Percentiles rank a stretch among this genome's conserved stretches.
Conservation (phyloP, 176 grass and related monocot species). For the Oryza punctata region DNA sequence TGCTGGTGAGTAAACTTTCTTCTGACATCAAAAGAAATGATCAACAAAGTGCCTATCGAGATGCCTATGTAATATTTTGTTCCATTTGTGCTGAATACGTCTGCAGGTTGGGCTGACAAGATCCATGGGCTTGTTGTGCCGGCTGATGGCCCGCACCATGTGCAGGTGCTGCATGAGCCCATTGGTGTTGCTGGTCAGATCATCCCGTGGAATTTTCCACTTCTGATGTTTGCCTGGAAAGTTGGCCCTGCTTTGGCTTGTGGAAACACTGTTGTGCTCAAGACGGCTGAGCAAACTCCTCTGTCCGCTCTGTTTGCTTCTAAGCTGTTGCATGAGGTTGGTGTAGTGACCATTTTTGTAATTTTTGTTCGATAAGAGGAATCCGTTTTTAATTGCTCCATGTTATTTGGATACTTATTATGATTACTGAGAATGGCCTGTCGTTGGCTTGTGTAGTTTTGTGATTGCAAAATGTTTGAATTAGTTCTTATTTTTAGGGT, state of each 20-base stretch:
- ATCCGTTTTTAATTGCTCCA: background rate
- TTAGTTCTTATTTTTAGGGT: too few species aligned
- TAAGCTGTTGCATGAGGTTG: slow-evolving; percentile 86
- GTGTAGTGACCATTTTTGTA: background rate
- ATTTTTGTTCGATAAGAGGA: background rate
- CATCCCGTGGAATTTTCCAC: slow-evolving; percentile 98
- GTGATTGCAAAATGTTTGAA: background rate
- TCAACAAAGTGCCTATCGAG: background rate
- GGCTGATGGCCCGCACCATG: slow-evolving; percentile 84
- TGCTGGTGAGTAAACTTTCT: slow-evolving; percentile 46
- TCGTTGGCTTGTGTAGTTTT: background rate
- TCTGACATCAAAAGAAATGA: background rate
- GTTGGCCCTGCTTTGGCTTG: slow-evolving; percentile 93
- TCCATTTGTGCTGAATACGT: slow-evolving; percentile 1
- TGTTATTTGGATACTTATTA: background rate
- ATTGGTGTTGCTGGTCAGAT: slow-evolving; percentile 89
- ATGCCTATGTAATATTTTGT: slow-evolving; percentile 3
- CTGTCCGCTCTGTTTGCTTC: slow-evolving; percentile 69
- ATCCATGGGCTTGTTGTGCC: slow-evolving; percentile 92
- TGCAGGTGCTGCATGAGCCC: slow-evolving; percentile 86
- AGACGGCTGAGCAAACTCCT: slow-evolving; percentile 95
- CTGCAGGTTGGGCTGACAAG: slow-evolving; percentile 84
- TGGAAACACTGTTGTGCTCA: slow-evolving; percentile 85
- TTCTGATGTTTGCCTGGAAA: slow-evolving; percentile 95
- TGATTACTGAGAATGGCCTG: background rate